These are phyloP conservation scores for Saussurea involucrata DNA, from an alignment of 129 eudicot genomes.

Conservation along the genomic window DNA sequence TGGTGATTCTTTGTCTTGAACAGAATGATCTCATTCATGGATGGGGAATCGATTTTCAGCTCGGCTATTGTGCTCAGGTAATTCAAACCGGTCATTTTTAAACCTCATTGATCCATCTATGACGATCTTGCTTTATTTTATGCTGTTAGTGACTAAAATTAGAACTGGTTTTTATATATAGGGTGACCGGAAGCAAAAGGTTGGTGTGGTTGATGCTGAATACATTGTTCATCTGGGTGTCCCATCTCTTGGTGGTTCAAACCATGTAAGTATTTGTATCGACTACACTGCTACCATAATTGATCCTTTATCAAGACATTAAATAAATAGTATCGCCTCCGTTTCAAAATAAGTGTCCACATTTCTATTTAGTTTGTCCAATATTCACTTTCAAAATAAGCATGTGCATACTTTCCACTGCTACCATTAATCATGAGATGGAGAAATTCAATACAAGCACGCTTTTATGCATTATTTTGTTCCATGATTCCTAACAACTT, in stretches of 20 bases:
- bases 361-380: no score
- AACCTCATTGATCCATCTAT: not conserved
- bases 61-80: slow-evolving; percentile 98
- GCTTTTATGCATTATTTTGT: not conserved
- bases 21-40: slow-evolving; percentile 96
- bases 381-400: no score
- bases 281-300: slow-evolving; percentile 6
- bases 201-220: slow-evolving; percentile 88
- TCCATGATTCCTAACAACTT: slow-evolving; percentile 2
- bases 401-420: not conserved
- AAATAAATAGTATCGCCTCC: no score
- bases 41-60: slow-evolving; percentile 90
- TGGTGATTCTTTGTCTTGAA: slow-evolving; percentile 6
- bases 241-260: slow-evolving; percentile 74
- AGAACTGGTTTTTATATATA: slow-evolving; percentile 30
- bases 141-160: not conserved
- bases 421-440: not conserved
- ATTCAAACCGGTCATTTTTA: not conserved
- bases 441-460: no score
- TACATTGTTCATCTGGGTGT: slow-evolving; percentile 71
- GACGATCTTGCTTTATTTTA: not conserved
- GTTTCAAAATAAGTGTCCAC: no score
- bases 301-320: no score
- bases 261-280: slow-evolving; percentile 29
- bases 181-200: slow-evolving; percentile 81